A percentile compares a stretch with the other conserved stretches of the same genome.
Conservation (phyloP, 176 grass and related monocot species). For the Poa pratensis region DNA sequence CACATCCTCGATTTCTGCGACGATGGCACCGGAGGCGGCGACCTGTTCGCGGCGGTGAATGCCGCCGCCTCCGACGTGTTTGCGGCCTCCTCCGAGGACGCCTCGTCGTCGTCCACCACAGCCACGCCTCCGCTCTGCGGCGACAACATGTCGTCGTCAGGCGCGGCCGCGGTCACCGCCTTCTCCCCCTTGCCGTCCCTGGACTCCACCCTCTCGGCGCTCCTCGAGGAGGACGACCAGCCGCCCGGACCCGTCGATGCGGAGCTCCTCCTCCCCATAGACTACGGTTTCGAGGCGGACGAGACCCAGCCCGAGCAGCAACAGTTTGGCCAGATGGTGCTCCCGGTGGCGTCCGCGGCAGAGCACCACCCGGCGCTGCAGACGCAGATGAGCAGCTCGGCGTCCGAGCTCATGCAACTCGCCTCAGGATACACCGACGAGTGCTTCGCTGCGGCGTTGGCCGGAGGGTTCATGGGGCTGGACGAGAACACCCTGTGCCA, state of each 20-base stretch:
- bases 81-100: conserved; percentile 46
- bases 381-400: conserved; percentile 51
- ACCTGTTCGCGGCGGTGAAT: conserved; percentile 63
- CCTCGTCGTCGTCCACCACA: conserved; percentile 51
- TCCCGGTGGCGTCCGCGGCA: conserved; percentile 33
- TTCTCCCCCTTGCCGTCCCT: conserved; percentile 60
- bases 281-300: conserved; percentile 31
- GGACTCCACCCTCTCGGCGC: conserved; percentile 58
- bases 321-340: conserved; percentile 53
- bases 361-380: conserved; percentile 44
- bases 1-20: conserved; percentile 77
- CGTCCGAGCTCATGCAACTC: conserved; percentile 44
- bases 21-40: conserved; percentile 48
- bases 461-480: conserved; percentile 52
- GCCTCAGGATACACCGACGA: conserved; percentile 50
- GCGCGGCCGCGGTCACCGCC: conserved; percentile 14
- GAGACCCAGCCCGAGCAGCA: conserved; percentile 45
- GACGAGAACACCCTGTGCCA: conserved; percentile 47
- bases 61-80: conserved; percentile 30
- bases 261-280: conserved; percentile 50
- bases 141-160: conserved; percentile 38
- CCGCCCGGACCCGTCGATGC: conserved; percentile 10
- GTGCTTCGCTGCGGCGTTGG: conserved; percentile 48
- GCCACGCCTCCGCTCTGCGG: conserved; percentile 37
- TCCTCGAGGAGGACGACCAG: conserved; percentile 57